Base-by-base conservation (phyloP, 805 yeast species). In the Kodamaea neixiangensis region DNA sequence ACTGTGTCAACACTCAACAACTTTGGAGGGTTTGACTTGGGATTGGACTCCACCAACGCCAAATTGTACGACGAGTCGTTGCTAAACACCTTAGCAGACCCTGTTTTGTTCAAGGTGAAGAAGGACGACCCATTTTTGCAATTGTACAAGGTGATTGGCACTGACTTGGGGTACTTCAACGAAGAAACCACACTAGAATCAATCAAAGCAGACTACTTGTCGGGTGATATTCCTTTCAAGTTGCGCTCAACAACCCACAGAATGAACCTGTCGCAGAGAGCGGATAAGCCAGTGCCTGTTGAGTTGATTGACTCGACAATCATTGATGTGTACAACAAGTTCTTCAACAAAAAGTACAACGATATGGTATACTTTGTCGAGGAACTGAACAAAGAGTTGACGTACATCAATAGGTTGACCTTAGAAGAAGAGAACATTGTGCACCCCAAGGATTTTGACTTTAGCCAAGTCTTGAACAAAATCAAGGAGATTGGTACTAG, bases 1-100 rank as follows among this genome's bases (percentile, higher is more conserved):
- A 77, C 87, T 0, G 63, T 72, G 37, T 63, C 72, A 1, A 79
- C 82, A 39, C 86, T 89, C 58, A 68, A 72, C 50, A 71, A 79
- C 48, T 85, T 80, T 61, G 76, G 81, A 60, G 96, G 96, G 0
- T 85, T 88, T 61, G 97, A 91, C 64, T 62, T 87, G 13, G 89
- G 85, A 10, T 85, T 89, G 3, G 88, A 88, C 73, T 78, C 80
- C 11, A 66, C 73, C 0, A 63, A 62, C 46, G 59, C 58, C 9
- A 72, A 73, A 42, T 72, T 73, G 42, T 84, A 72, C 56, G 79
- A 79, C 44, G 77, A 80, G 25, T 79, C 75, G 1, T 64, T 81
- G n/a, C 76, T 74, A 56, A 76, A 75, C 34, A 70, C 73, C 1
- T 72, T 71, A 4, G 73, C 81, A 1, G 73, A 71, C 51, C 85